Percentiles rank a stretch among this genome's conserved stretches.
phyloP scores from a whole-genome alignment of 2,329 filamentous ascomycete species.

The Colletotrichum musicola region DNA sequence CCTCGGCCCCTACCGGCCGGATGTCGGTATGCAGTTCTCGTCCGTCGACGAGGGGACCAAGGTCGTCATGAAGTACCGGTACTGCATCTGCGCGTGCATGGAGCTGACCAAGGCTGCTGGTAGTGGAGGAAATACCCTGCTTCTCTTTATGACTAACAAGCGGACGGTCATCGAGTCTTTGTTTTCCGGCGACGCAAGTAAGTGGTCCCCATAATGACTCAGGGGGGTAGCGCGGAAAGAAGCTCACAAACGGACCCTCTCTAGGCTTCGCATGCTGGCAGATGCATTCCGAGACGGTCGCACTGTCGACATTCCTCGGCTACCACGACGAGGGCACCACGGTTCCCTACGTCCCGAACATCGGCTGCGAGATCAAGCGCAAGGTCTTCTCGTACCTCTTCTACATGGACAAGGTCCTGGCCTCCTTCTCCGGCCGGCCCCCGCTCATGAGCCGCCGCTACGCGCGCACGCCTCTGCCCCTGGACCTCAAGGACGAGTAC shows the following conservation, averaged over 20 bases:
- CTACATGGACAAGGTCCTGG: slow-evolving; percentile 51
- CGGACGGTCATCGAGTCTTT: slow-evolving; percentile 49
- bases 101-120: slow-evolving; percentile 47
- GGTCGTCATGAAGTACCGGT: slow-evolving; percentile 41
- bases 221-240: not conserved
- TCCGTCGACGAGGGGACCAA: slow-evolving; percentile 26
- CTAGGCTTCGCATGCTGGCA: slow-evolving; percentile 39
- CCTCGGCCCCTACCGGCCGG: slow-evolving; percentile 27
- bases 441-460: slow-evolving; percentile 53
- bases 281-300: slow-evolving; percentile 48
- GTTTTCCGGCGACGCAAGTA: slow-evolving; percentile 51
- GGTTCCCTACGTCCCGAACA: slow-evolving; percentile 42
- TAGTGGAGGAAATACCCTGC: slow-evolving; percentile 46
- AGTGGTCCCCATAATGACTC: slow-evolving; percentile 25
- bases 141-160: slow-evolving; percentile 48
- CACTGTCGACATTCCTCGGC: slow-evolving; percentile 44
- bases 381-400: slow-evolving; percentile 50
- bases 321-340: slow-evolving; percentile 40
- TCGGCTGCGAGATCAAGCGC: slow-evolving; percentile 45
- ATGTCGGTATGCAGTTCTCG: slow-evolving; percentile 4
- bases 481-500: slow-evolving; percentile 54
- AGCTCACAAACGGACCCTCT: not conserved
- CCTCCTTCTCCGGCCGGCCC: slow-evolving; percentile 57
- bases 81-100: slow-evolving; percentile 40
- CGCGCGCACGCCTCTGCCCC: slow-evolving; percentile 53